These are phyloP conservation scores for Sclerotinia borealis DNA, from an alignment of 2,329 filamentous ascomycete genomes.

Conservation along the genomic window DNA sequence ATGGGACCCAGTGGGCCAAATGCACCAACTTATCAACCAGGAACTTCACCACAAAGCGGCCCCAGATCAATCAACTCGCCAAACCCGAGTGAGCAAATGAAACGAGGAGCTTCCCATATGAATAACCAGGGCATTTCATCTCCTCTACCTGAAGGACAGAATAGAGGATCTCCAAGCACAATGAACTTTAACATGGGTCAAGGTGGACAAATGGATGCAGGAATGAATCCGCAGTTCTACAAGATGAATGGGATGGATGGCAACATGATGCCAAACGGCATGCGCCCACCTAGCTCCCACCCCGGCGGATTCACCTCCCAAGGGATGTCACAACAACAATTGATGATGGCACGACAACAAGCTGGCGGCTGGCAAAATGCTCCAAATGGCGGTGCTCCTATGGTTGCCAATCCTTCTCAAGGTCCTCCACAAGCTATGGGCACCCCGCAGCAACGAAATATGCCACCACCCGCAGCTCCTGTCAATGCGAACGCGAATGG, in stretches of 20 bases:
- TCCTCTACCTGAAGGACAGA: constrained; percentile 65
- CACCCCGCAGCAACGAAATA: constrained; percentile 65
- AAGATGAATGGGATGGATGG: constrained; percentile 46
- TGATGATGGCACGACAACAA: constrained; percentile 50
- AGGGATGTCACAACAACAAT: constrained; percentile 45
- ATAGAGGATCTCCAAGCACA: constrained; percentile 57
- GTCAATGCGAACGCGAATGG: constrained; percentile 45
- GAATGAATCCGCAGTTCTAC: constrained; percentile 53
- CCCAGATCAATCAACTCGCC: constrained; percentile 64
- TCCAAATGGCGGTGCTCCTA: constrained; percentile 34
- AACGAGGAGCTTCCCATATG: constrained; percentile 70
- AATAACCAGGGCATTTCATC: constrained; percentile 63
- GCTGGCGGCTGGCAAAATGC: constrained; percentile 30
- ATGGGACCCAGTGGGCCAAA: constrained; percentile 51
- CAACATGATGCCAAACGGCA: constrained; percentile 59
- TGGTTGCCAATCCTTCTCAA: constrained; percentile 42
- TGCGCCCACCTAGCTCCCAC: constrained; percentile 65
- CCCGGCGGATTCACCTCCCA: constrained; percentile 49
- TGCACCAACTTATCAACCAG: constrained; percentile 58
- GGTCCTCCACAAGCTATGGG: constrained; percentile 39
- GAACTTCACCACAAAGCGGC: constrained; percentile 63
- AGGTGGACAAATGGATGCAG: constrained; percentile 53
- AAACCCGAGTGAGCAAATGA: constrained; percentile 73
- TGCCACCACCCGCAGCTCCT: constrained; percentile 62
- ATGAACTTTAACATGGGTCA: constrained; percentile 53